Conservation (phyloP, 129 eudicot genomes). For the Helichrysum umbraculigerum region DNA sequence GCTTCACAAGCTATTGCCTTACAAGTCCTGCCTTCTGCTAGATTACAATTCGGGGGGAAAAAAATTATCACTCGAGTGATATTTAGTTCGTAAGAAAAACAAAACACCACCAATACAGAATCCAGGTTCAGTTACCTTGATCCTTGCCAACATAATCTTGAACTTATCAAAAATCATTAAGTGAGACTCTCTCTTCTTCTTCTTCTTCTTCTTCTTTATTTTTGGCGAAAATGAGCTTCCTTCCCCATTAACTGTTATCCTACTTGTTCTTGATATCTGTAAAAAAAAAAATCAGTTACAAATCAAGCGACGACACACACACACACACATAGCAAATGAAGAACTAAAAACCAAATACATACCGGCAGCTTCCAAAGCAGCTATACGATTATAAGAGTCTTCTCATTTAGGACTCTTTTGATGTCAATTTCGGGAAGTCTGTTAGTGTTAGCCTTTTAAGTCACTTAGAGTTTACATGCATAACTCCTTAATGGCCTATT, state of each 20-base stretch:
- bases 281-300: not conserved
- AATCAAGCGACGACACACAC: not conserved
- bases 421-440: constrained; percentile 55
- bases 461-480: no score
- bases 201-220: constrained; percentile 47
- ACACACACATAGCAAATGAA: not conserved
- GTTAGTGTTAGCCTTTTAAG: constrained; percentile 58
- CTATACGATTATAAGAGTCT: constrained; percentile 37
- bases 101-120: not conserved
- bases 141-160: constrained; percentile 58
- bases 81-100: not conserved
- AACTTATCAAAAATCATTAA: constrained; percentile 55
- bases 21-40: constrained; percentile 56
- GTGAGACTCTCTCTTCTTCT: constrained; percentile 52
- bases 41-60: constrained; percentile 17
- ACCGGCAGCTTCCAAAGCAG: constrained; percentile 76
- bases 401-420: constrained; percentile 65
- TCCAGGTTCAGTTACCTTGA: constrained; percentile 34
- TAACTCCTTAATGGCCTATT: no score
- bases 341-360: not conserved
- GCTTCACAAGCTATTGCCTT: constrained; percentile 47
- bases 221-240: constrained; percentile 59
- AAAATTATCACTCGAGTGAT: not conserved
- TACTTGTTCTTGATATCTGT: constrained; percentile 61
- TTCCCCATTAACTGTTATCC: constrained; percentile 54